Base-by-base conservation (phyloP, 768 basidiomycete genomes). In the Suillus occidentalis region DNA sequence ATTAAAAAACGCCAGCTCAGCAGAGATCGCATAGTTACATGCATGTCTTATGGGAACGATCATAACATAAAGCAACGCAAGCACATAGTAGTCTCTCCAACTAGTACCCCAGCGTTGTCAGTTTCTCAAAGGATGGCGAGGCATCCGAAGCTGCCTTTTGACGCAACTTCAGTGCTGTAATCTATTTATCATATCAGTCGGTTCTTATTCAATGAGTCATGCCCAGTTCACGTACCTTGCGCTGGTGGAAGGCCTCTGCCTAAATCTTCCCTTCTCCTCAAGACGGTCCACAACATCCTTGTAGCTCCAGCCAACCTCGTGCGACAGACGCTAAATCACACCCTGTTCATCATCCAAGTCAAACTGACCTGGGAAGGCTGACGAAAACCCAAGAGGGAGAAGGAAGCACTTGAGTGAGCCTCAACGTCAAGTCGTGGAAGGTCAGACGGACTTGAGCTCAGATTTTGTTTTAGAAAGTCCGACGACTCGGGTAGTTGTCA, bases 231-330 rank as follows among this genome's bases (percentile, higher is more conserved):
- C 88, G 68, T 73, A 95, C 94, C 92, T 99, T 99, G 88, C 97
- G 94, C 84, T 98, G 95, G 82, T 96, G 90, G 94, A 95, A 99
- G 73, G 97, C 97, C 82, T 94, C 89, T 53, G 96, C 92, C 85
- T 99, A 99, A 79, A 98, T 91, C 89, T 99, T 99, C 82, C 97
- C 92, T 99, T 99, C 89, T 99, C 97, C 85, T 99, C 97, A 74
- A 99, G 91, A 79, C 95, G 94, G 82, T 99, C 97, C 72, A 99
- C 91, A 72, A 99, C 94, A 75, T 99, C 97, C 86, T 97, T 98
- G 89, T 99, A 97, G 65, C 95, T 94, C 97, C 97, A 99, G 69
- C 97, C 97, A 76, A 99, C 95, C 83, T 97, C 95, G 75, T 96
- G 94, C 71, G 95, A 97, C 78, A 99, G 87, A 79, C 97, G 94